A percentile compares a stretch with the other conserved stretches of the same genome.
Conservation (phyloP, 331 rosid genomes). For the Quercus tomentella region DNA sequence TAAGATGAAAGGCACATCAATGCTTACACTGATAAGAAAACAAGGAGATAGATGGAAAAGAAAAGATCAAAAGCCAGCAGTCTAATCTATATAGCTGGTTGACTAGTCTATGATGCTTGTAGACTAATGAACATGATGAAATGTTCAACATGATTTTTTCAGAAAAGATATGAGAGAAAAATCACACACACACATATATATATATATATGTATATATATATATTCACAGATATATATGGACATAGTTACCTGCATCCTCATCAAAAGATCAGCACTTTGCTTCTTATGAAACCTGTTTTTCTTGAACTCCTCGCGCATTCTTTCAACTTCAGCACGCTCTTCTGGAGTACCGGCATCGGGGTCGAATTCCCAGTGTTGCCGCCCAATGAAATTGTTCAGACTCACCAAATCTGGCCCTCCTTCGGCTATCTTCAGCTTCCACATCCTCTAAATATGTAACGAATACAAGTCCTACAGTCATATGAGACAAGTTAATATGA, state of each 20-base stretch:
- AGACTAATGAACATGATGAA: no score
- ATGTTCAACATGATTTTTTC: no score
- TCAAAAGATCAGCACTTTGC: constrained; percentile 26
- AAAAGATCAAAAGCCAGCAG: no score
- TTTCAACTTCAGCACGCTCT: constrained; percentile 33
- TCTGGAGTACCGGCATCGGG: constrained; percentile 33
- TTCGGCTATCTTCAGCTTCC: neutral
- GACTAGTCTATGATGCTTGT: no score
- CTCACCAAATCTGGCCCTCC: neutral
- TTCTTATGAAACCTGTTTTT: neutral
- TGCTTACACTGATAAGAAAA: no score
- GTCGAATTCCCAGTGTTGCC: constrained; percentile 45
- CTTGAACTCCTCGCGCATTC: neutral
- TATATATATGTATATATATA: no score
- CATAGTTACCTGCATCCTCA: constrained; percentile 19
- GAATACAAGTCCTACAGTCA: neutral
- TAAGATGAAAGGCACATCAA: no score
- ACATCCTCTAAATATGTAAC: neutral
- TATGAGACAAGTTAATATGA: no score
- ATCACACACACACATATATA: no score
- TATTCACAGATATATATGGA: neutral
- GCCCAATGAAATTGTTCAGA: neutral
- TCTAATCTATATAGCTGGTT: no score
- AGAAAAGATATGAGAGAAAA: no score
- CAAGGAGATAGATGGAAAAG: no score